These are phyloP conservation scores for Monilinia aucupariae DNA, from an alignment of 2,329 filamentous ascomycete species.

Conservation along the genomic window DNA sequence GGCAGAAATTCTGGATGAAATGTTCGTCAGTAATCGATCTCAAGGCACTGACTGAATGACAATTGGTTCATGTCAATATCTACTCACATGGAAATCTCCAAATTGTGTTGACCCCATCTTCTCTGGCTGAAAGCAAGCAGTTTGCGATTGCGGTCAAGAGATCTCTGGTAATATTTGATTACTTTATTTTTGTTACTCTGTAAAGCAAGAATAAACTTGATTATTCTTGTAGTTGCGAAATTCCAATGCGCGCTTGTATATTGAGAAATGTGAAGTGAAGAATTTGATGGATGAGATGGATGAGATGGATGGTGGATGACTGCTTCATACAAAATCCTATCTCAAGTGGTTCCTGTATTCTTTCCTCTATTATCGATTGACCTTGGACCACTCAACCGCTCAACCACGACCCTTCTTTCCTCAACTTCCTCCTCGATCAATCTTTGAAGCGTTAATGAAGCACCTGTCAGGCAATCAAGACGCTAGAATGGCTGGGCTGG, in stretches of 20 bases:
- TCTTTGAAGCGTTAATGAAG: neutral
- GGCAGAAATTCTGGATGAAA: conserved; percentile 65
- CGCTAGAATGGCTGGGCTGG: conserved; percentile 1
- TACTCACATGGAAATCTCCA: conserved; percentile 50
- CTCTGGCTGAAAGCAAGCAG: neutral
- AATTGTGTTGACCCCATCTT: conserved; percentile 41
- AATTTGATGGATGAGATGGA: neutral
- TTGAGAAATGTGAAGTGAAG: neutral
- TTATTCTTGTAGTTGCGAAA: conserved; percentile 8
- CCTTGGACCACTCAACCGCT: conserved; percentile 3
- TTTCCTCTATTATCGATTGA: conserved; percentile 10
- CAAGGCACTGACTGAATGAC: neutral
- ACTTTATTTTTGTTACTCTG: conserved; percentile 6
- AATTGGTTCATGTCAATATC: conserved; percentile 16
- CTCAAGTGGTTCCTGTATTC: neutral
- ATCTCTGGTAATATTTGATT: conserved; percentile 1
- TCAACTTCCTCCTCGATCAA: conserved; percentile 2
- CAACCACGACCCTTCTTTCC: neutral
- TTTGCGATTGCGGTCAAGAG: conserved; percentile 6
- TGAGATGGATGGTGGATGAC: neutral
- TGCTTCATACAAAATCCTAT: neutral
- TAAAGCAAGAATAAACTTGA: conserved; percentile 14
- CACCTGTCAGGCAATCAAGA: neutral
- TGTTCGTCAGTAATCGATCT: conserved; percentile 17
- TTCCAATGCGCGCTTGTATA: conserved; percentile 13